A percentile compares a stretch with the other conserved stretches of the same genome.
Evolutionary conservation across 2,329 filamentous ascomycete genomes (phyloP).

Genomic region (Tolypocladium nubicola): DNA sequence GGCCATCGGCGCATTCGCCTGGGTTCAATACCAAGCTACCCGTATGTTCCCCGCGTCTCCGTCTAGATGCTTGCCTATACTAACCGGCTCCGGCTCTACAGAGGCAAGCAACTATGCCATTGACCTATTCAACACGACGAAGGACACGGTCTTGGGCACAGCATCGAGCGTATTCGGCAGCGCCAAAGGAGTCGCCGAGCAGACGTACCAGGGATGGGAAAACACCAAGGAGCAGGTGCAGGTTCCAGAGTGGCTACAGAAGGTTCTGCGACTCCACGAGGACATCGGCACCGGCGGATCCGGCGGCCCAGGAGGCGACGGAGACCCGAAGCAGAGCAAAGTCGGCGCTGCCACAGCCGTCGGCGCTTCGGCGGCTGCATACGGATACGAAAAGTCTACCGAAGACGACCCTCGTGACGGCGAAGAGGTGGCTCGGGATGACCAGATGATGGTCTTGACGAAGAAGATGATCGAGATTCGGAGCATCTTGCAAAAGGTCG

Average conservation of each 20-base stretch:
- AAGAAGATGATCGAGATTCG: slow-evolving; percentile 99
- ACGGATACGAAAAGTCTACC: slow-evolving; percentile 61
- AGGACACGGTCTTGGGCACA: slow-evolving; percentile 57
- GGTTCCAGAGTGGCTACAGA: slow-evolving; percentile 67
- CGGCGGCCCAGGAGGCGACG: slow-evolving; percentile 34
- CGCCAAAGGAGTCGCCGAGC: slow-evolving; percentile 64
- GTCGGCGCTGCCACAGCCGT: slow-evolving; percentile 50
- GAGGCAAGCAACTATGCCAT: slow-evolving; percentile 38
- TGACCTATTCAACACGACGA: slow-evolving; percentile 65
- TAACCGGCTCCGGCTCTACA: slow-evolving; percentile 15
- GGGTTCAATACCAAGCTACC: slow-evolving; percentile 91
- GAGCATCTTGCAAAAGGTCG: slow-evolving; percentile 80
- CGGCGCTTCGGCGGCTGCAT: slow-evolving; percentile 65
- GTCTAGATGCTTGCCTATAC: slow-evolving; percentile 4
- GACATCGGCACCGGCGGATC: slow-evolving; percentile 42
- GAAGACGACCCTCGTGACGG: slow-evolving; percentile 53
- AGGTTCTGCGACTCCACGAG: slow-evolving; percentile 54
- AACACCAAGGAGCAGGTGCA: slow-evolving; percentile 71
- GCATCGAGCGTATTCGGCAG: slow-evolving; percentile 62
- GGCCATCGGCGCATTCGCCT: slow-evolving; percentile 77
- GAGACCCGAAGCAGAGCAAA: slow-evolving; percentile 49
- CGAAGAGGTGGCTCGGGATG: slow-evolving; percentile 67
- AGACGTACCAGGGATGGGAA: slow-evolving; percentile 72
- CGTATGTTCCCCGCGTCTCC: slow-evolving; percentile 42
- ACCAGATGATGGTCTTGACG: slow-evolving; percentile 99